These are phyloP conservation scores for Camillea tinctor DNA, from an alignment of 2,329 filamentous ascomycete genomes.

Conservation along the genomic window DNA sequence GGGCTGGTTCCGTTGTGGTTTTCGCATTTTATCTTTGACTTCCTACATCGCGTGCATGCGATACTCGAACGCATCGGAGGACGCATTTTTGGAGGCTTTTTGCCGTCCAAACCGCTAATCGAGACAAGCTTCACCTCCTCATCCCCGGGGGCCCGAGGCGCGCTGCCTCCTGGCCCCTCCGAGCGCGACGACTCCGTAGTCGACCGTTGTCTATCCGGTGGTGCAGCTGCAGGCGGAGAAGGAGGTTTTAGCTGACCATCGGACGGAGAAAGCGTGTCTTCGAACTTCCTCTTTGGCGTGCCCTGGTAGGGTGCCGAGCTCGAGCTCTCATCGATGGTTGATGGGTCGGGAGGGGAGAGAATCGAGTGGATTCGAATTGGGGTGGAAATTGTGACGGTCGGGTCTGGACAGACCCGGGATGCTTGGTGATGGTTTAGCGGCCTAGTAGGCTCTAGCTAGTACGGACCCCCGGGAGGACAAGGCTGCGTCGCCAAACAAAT, in stretches of 20 bases:
- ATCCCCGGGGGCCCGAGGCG: conserved; percentile 24
- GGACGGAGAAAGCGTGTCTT: conserved; percentile 35
- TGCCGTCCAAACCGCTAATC: conserved; percentile 36
- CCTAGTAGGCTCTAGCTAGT: conserved; percentile 9
- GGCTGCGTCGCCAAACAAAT: conserved; percentile 7
- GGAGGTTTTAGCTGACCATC: conserved; percentile 30
- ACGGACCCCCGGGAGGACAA: conserved; percentile 11
- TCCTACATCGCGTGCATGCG: conserved; percentile 72
- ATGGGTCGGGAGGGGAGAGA: conserved; percentile 45
- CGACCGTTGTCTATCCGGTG: conserved; percentile 26
- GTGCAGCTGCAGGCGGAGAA: conserved; percentile 23
- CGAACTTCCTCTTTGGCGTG: conserved; percentile 37
- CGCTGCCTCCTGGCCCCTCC: conserved; percentile 22
- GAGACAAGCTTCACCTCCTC: conserved; percentile 35
- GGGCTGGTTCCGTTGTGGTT: conserved; percentile 70
- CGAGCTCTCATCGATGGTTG: conserved; percentile 38
- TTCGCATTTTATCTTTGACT: conserved; percentile 84
- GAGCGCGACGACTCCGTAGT: conserved; percentile 24
- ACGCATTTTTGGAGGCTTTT: conserved; percentile 44
- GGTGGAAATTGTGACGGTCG: conserved; percentile 49
- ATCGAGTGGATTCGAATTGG: conserved; percentile 52
- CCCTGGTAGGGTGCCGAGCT: conserved; percentile 31
- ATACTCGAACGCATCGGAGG: conserved; percentile 73
- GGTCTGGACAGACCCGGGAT: conserved; percentile 39
- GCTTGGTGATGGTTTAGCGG: conserved; percentile 17